phyloP scores from a whole-genome alignment of 78 protist genomes.

The Thecamonas trahens region DNA sequence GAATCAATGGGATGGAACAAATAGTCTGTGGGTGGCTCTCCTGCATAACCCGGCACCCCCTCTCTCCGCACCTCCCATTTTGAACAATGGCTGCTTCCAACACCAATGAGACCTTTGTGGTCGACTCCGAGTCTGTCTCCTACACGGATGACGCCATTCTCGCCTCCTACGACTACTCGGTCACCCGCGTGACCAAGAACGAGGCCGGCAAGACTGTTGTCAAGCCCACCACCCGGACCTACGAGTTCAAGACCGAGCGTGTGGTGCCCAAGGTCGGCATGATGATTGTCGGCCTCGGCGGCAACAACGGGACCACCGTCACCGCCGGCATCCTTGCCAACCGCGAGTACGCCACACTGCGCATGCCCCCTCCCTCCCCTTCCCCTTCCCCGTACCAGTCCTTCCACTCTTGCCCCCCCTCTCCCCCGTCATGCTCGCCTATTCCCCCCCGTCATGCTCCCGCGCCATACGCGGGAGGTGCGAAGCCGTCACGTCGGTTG shows the following conservation, averaged over 20 bases:
- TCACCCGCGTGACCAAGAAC: slow-evolving; percentile 16
- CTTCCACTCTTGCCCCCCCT: background rate
- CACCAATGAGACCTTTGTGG: too few species aligned
- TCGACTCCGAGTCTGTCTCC: slow-evolving; percentile 53
- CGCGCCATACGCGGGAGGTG: too few species aligned
- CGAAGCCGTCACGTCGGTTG: too few species aligned
- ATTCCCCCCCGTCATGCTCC: background rate
- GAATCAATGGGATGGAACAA: too few species aligned
- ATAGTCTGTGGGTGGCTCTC: too few species aligned
- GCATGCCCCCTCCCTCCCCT: background rate
- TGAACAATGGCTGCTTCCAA: too few species aligned
- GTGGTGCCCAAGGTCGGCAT: slow-evolving; percentile 51
- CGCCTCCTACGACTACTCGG: slow-evolving; percentile 62
- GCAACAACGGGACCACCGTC: slow-evolving; percentile 98
- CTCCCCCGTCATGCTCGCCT: background rate
- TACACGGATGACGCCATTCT: slow-evolving; percentile 62
- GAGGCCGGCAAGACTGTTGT: slow-evolving; percentile 48
- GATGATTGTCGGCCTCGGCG: slow-evolving; percentile 97
- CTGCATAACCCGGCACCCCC: too few species aligned
- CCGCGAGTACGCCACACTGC: slow-evolving; percentile 26
- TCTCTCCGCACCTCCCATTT: too few species aligned
- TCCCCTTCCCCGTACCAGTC: too few species aligned
- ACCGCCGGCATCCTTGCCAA: slow-evolving; percentile 93
- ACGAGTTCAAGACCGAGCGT: slow-evolving; percentile 44
- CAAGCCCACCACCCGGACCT: slow-evolving; percentile 40